phyloP scores from a whole-genome alignment of 1,139 yeast genomes.

The Hemisphaericaspora lyxosophila region DNA sequence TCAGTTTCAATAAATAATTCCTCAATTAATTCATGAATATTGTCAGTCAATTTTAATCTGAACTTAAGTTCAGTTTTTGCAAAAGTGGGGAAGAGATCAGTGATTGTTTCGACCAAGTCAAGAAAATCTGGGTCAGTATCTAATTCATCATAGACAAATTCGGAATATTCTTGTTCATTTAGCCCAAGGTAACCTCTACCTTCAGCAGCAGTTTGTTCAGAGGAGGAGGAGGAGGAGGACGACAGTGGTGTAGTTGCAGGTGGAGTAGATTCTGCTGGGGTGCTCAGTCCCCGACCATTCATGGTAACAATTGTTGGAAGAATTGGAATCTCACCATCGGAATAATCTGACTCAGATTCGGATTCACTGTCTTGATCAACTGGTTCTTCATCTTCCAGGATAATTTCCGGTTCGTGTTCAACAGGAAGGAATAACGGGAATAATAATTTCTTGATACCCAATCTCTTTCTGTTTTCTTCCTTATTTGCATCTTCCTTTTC shows the following conservation, averaged over 20 bases:
- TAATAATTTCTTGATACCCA: slow-evolving; percentile 1
- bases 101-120: slow-evolving; percentile 21
- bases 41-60: slow-evolving; percentile 20
- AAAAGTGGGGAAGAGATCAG: slow-evolving; percentile 30
- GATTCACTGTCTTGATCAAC: background rate
- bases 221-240: background rate
- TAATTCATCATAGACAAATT: slow-evolving; percentile 11
- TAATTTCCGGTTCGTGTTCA: background rate
- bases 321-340: background rate
- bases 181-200: background rate
- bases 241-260: background rate
- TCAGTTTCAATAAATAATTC: slow-evolving; percentile 20
- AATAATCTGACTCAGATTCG: background rate
- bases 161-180: slow-evolving; percentile 8
- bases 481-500: background rate
- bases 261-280: too few species aligned
- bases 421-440: slow-evolving; percentile 1
- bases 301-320: background rate
- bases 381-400: background rate
- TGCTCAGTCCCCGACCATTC: background rate
- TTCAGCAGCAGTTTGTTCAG: background rate
- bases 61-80: slow-evolving; percentile 27
- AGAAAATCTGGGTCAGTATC: slow-evolving; percentile 14
- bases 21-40: slow-evolving; percentile 23
- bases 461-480: background rate